Percentiles rank a stretch among this genome's conserved stretches.
Conservation (phyloP, 1,139 yeast genomes). For the Hemisphaericaspora lyxosophila region DNA sequence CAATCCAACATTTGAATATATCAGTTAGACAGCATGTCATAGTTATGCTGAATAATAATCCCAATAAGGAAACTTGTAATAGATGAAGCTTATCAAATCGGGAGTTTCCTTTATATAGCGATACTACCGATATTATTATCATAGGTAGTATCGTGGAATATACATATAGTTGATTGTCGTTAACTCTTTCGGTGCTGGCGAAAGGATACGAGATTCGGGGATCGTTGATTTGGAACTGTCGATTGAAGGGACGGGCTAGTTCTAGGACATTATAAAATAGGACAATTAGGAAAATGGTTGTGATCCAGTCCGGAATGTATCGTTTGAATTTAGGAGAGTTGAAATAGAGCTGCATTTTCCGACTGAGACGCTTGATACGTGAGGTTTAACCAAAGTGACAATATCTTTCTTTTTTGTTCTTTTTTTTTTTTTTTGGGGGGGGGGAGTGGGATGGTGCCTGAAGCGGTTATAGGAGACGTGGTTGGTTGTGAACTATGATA, state of each 20-base stretch:
- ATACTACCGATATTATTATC: constrained; percentile 15
- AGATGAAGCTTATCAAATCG: constrained; percentile 14
- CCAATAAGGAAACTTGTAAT: constrained; percentile 25
- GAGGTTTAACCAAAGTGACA: too few species aligned
- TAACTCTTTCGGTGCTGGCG: constrained; percentile 43
- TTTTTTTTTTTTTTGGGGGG: too few species aligned
- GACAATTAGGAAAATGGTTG: constrained; percentile 25
- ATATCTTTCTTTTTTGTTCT: too few species aligned
- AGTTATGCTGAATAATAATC: constrained; percentile 23
- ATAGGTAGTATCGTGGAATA: constrained; percentile 26
- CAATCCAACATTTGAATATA: constrained; percentile 45
- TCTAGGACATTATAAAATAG: constrained; percentile 37
- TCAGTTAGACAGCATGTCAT: constrained; percentile 32
- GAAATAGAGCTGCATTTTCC: constrained; percentile 12
- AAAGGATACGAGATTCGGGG: constrained; percentile 46
- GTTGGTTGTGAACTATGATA: too few species aligned
- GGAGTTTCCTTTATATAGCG: constrained; percentile 6
- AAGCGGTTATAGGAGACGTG: too few species aligned
- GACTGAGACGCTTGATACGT: not conserved
- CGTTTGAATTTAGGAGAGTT: constrained; percentile 17
- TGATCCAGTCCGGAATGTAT: constrained; percentile 31
- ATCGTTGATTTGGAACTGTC: constrained; percentile 38
- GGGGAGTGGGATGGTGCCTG: too few species aligned
- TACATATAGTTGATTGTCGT: constrained; percentile 27
- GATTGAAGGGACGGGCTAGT: constrained; percentile 35